Conservation (phyloP, 768 basidiomycete species). For the Lyophyllum decastes region DNA sequence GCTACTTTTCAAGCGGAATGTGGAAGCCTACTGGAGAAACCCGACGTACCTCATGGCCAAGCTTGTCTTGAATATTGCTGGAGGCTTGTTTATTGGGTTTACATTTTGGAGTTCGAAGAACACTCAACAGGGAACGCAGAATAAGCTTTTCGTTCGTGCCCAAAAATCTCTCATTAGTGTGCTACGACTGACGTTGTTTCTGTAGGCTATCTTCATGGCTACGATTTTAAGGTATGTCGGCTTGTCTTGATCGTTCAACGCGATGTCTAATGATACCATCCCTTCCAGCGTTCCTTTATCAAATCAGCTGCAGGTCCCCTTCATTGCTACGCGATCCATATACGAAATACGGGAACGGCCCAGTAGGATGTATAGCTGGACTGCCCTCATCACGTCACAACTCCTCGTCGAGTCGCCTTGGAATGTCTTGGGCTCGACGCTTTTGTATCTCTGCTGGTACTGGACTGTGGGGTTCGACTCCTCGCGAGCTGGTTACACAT, state of each 20-base stretch:
- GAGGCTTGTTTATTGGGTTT: slow-evolving; percentile 61
- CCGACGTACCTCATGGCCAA: slow-evolving; percentile 66
- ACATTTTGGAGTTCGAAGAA: slow-evolving; percentile 61
- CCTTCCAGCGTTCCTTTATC: slow-evolving; percentile 47
- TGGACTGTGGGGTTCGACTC: slow-evolving; percentile 66
- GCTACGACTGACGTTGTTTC: background rate
- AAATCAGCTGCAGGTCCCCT: slow-evolving; percentile 65
- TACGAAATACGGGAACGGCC: slow-evolving; percentile 73
- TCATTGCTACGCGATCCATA: slow-evolving; percentile 56
- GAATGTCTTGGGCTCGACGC: slow-evolving; percentile 56
- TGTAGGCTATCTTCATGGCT: slow-evolving; percentile 56
- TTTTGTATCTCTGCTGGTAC: slow-evolving; percentile 71
- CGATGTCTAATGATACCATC: slow-evolving; percentile 3
- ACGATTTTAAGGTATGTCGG: slow-evolving; percentile 39
- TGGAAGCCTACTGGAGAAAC: slow-evolving; percentile 51
- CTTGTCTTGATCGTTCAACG: background rate
- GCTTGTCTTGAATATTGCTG: slow-evolving; percentile 50
- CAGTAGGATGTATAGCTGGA: slow-evolving; percentile 68
- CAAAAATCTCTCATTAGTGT: too few relatives aligned
- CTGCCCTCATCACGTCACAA: slow-evolving; percentile 54
- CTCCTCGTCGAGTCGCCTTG: slow-evolving; percentile 61
- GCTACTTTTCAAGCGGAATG: slow-evolving; percentile 46
- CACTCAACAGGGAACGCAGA: slow-evolving; percentile 59
- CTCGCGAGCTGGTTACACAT: slow-evolving; percentile 60
- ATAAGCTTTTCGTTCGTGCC: slow-evolving; percentile 61